Base-by-base conservation (phyloP, 352 stramenopile species). In the Pythium brachiatum region DNA sequence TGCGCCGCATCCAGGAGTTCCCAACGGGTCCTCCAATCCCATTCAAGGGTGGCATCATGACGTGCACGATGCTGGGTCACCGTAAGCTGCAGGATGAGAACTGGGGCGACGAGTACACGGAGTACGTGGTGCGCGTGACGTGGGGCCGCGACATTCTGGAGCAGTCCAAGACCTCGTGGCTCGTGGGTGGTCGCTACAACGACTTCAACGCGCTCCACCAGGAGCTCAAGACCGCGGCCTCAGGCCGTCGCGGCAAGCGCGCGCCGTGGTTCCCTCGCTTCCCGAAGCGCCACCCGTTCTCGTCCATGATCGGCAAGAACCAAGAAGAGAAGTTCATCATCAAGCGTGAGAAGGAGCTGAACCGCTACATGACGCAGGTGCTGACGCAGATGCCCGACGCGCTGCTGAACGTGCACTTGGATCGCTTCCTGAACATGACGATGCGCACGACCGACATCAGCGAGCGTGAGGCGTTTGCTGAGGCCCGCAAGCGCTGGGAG, bases 311-410 rank as follows among this genome's bases (percentile, higher is more conserved):
- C 38, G 87, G 87, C 64, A 96, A 96, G 79, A 96, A 96, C 70
- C 83, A 93, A 62, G 77, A 96, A 61, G 87, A 96, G 60, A 94
- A 96, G 69, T 96, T 96, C 64, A 92, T 96, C 62, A 92, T 92
- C 76, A 94, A 90, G 72, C 83, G 87, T 51, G 87, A 96, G 70
- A 96, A 96, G 68, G 87, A 96, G 60, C 81, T 96, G 62, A 96
- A 96, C 72, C 87, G 87, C 38, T 96, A 96, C 81, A 89, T 96
- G 78, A 96, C 87, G 50, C 87, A 96, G 61, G 87, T 96, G 75
- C 69, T 96, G 36, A 96, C 87, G 46, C 87, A 96, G 71, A 96
- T 96, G 87, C 87, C 87, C 2, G 87, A 96, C 48, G 87, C 87
- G 38, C 69, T 96, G 43, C 68, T 91, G 29, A 96, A 96, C 73